A percentile compares a stretch with the other conserved stretches of the same genome.
These are phyloP conservation scores for Parastagonospora avenae DNA, from an alignment of 2,329 filamentous ascomycete species.

Conservation along the genomic window DNA sequence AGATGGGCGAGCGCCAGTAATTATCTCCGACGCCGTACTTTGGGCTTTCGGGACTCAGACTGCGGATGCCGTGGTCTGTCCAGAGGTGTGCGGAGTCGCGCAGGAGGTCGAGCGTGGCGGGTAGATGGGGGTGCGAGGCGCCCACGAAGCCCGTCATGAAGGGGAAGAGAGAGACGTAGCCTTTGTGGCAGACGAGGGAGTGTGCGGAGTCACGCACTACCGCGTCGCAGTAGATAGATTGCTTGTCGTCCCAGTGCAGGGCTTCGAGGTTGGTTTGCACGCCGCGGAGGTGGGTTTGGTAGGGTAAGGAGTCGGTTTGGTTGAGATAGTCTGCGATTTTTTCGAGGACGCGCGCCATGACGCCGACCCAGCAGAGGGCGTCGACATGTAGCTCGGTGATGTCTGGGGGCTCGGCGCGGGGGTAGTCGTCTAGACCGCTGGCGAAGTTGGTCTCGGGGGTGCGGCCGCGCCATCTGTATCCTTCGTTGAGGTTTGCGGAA, in stretches of 20 bases:
- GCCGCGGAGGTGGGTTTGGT: constrained; percentile 70
- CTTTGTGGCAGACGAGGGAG: constrained; percentile 85
- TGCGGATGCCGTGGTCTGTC: constrained; percentile 83
- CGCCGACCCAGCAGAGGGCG: constrained; percentile 92
- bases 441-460: constrained; percentile 82
- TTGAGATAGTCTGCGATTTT: constrained; percentile 76
- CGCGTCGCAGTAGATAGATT: constrained; percentile 85
- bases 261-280: constrained; percentile 84
- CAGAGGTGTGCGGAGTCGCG: constrained; percentile 81
- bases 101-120: constrained; percentile 74
- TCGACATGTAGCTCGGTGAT: constrained; percentile 92
- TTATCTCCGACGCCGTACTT: constrained; percentile 89
- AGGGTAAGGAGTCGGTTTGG: constrained; percentile 70
- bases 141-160: constrained; percentile 82
- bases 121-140: constrained; percentile 73
- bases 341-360: constrained; percentile 81
- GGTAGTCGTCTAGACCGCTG: constrained; percentile 92
- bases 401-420: constrained; percentile 86
- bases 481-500: constrained; percentile 65
- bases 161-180: constrained; percentile 89
- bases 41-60: constrained; percentile 77
- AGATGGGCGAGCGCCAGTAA: constrained; percentile 93
- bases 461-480: constrained; percentile 89
- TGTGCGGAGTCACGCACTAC: constrained; percentile 88
- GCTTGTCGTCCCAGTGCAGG: constrained; percentile 84